Base-by-base conservation (phyloP, 163 green algal genomes). In the Scenedesmus sp. region DNA sequence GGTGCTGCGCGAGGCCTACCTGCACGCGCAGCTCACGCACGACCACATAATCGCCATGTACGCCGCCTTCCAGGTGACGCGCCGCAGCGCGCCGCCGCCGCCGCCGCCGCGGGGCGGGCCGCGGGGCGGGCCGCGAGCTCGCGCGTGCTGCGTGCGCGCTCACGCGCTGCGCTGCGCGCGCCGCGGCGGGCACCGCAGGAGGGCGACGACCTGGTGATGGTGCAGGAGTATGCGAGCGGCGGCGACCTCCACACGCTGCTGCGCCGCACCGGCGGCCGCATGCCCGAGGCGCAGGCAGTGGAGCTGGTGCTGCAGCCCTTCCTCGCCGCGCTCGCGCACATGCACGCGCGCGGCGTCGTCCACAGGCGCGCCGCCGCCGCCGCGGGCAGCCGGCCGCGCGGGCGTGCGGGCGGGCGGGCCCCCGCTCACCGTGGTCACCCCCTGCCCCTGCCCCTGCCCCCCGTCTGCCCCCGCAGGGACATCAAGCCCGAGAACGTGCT, bases 401-500 rank as follows among this genome's bases (percentile, higher is more conserved):
- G n/a, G n/a, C n/a, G n/a, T n/a, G n/a, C n/a, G n/a, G n/a, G n/a
- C n/a, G n/a, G n/a, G n/a, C n/a, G n/a, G n/a, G n/a, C n/a, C n/a
- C n/a, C n/a, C n/a, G n/a, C n/a, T n/a, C n/a, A n/a, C n/a, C 60
- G n/a, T 47, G 9, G n/a, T 13, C 26, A 47, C 53, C 56, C 9
- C 56, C 53, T 60, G 53, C 24, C 5, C 24, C 53, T 60, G 53
- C 24, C 53, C 53, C 53, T 34, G 53, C 53, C 11, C 56, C 24
- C 39, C 42, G 20, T 34, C 18, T 56, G 6, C 57, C 22, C 53
- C 33, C 81, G 83, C 80, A 65, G 93, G 0, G 92, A 97, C 63
- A 87, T 97, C 34, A 97, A 97, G 83, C 93, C 92, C 44, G 89
- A 92, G 33, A 97, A 97, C 82, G 95, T 94, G 77, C 87, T 83